Base-by-base conservation (phyloP, 2,329 filamentous ascomycete genomes). In the Byssoonygena ceratinophila region DNA sequence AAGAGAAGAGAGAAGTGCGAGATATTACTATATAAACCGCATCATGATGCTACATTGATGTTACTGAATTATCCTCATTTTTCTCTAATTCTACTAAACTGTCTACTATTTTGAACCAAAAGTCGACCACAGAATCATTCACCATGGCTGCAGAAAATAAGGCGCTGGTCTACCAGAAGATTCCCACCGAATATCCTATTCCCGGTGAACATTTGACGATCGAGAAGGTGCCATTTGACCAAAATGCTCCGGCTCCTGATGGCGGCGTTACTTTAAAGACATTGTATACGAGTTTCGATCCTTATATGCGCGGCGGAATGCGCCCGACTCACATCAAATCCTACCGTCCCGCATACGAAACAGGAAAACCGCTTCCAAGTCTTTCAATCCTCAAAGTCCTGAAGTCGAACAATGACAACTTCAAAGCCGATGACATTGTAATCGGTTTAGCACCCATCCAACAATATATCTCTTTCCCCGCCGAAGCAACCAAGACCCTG, bases 301-400 rank as follows among this genome's bases (percentile, higher is more conserved):
- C 88, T 1, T 94, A 94, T 73, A 81, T 86, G 74, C 84, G 89
- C 53, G 85, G 84, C 55, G 79, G 80, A 59, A 90, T 94, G 85
- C 82, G 87, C 45, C 69, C 75, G 45, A 64, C 84, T 5, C 66
- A 73, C 32, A 61, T 71, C 64, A 80, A 84, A 70, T 88, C 85
- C 8, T 92, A 89, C 73, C 66, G 74, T 20, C 74, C 82, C 1
- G 68, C 83, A 1, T 87, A 82, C 63, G 65, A 74, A 14, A 67
- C 86, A 44, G 75, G 76, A 64, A 69, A 78, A 60, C 79, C 86
- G 57, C 78, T 94, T 57, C 71, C 69, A 59, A 90, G 83, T 69
- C 68, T 68, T 59, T 75, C 73, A 49, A 74, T 94, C 59, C 76
- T 79, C 59, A 82, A 81, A 63, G 82, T 94, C 23, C 62, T 91